Percentiles rank a stretch among this genome's conserved stretches.
phyloP scores from a whole-genome alignment of 257 asterid species.

The Solanum raphanifolium region DNA sequence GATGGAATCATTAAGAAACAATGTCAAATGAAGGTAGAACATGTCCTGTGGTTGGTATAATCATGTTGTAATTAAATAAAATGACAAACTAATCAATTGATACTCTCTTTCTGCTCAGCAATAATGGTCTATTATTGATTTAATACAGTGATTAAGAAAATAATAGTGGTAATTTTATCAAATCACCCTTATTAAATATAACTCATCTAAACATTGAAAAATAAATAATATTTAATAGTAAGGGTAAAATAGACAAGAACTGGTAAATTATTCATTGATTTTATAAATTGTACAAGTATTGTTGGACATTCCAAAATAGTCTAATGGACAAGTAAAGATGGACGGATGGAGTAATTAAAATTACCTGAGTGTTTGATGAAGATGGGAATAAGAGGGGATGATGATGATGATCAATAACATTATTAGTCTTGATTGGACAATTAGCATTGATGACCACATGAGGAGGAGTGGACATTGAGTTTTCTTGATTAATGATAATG shows the following conservation, averaged over 20 bases:
- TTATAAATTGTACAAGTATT: neutral
- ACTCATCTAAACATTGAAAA: neutral
- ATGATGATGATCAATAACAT: neutral
- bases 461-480: neutral
- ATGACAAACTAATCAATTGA: neutral
- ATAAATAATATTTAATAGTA: too few species aligned
- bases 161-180: neutral
- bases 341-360: neutral
- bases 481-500: constrained; percentile 12
- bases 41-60: neutral
- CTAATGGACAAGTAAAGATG: too few species aligned
- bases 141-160: too few species aligned
- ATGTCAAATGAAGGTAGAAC: neutral
- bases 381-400: neutral
- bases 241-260: neutral
- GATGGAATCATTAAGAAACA: neutral
- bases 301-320: too few species aligned
- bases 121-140: too few species aligned
- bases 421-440: neutral
- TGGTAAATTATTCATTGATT: neutral
- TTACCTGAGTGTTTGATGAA: neutral
- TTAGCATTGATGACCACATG: neutral
- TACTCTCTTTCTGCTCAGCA: neutral
- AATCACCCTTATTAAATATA: too few species aligned
- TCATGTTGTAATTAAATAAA: neutral